Base-by-base conservation (phyloP, 768 basidiomycete species). In the Pleurotus salmoneostramineus region DNA sequence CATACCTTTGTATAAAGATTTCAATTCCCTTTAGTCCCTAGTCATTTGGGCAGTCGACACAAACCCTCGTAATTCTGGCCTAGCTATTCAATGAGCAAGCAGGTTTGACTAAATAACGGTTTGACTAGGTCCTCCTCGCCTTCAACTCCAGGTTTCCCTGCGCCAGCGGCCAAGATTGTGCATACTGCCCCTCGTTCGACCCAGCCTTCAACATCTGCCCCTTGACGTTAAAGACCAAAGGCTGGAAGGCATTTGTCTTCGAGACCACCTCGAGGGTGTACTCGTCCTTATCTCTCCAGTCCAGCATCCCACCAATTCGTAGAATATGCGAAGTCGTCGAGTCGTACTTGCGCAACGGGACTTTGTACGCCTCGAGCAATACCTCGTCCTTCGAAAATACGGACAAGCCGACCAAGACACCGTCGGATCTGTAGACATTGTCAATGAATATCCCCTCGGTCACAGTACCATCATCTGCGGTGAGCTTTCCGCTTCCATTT, bases 401-500 rank as follows among this genome's bases (percentile, higher is more conserved):
- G 2, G 33, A 31, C 48, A 49, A 32, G 12, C 31, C 17, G 11
- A 49, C 33, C 8, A 49, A 11, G 31, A 49, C 33, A 32, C 48
- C 48, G 31, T 49, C 48, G 48, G 48, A 8, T 27, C 48, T 17
- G 15, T 34, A 15, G 15, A 49, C 15, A 31, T 49, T 49, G 27
- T 49, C 50, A 21, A 62, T 51, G 32, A 55, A 59, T 4, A 60
- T 50, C 6, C 49, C 49, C 17, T 57, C 49, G 37, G 21, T 37
- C n/a, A 5, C 43, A 17, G 36, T 21, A 40, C 32, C 55, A 21
- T 14, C 37, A 17, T 57, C 56, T 36, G 34, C 43, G n/a, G 42
- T 42, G 43, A 57, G 35, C 42, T 42, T 60, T 12, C 59, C 59
- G 6, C 42, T 11, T 2, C 61, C 61, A 21, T 62, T 50, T 35